A percentile compares a stretch with the other conserved stretches of the same genome.
Evolutionary conservation across 2,329 filamentous ascomycete genomes (phyloP).

Genomic region (Helicocarpus griseus): DNA sequence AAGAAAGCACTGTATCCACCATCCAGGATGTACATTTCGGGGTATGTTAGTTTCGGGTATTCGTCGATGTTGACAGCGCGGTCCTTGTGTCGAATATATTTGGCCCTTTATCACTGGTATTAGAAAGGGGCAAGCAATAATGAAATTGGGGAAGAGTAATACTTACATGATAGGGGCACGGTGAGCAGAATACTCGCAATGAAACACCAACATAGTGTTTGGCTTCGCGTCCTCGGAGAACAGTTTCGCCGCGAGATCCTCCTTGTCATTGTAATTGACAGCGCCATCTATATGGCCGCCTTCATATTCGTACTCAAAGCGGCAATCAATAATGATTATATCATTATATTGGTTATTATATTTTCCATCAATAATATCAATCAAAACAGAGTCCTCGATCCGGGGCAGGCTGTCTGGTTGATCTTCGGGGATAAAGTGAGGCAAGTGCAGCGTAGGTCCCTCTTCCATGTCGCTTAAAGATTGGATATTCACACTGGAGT

Average conservation of each 20-base stretch:
- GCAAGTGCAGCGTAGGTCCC: constrained; percentile 61
- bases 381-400: constrained; percentile 70
- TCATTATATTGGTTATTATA: constrained; percentile 68
- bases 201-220: constrained; percentile 77
- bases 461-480: constrained; percentile 80
- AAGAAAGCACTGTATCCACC: constrained; percentile 96
- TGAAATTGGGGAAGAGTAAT: not conserved
- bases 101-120: constrained; percentile 47
- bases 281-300: constrained; percentile 91
- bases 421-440: constrained; percentile 73
- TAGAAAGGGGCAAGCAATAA: not conserved
- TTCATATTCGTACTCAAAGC: constrained; percentile 97
- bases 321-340: constrained; percentile 85
- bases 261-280: constrained; percentile 95
- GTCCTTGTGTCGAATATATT: constrained; percentile 82
- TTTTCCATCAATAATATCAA: constrained; percentile 79
- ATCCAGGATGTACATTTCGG: constrained; percentile 93
- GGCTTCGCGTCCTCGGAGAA: constrained; percentile 58
- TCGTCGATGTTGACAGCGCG: constrained; percentile 73
- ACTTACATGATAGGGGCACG: constrained; percentile 79
- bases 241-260: constrained; percentile 67
- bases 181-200: constrained; percentile 97
- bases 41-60: constrained; percentile 86
- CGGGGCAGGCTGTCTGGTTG: constrained; percentile 79
- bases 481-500: constrained; percentile 53